Conservation (phyloP, 257 asterid species). For the Pogostemon cablin region DNA sequence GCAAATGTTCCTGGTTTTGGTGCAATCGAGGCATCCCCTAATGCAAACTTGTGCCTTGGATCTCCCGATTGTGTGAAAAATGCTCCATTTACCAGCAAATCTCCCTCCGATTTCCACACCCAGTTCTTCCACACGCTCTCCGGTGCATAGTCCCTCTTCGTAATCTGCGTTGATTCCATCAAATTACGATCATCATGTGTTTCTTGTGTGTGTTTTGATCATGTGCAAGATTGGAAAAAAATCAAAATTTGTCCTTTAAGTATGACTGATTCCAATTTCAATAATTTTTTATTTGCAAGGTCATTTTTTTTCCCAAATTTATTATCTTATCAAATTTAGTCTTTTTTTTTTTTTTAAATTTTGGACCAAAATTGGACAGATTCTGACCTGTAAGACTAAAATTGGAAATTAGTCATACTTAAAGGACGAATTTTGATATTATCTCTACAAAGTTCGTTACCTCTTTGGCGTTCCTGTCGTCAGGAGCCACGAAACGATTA, state of each 20-base stretch:
- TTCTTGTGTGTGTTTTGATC: not conserved
- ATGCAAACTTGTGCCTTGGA: slow-evolving; percentile 42
- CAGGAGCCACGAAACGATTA: slow-evolving; percentile 57
- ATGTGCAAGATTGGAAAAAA: too few species aligned
- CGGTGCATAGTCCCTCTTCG: slow-evolving; percentile 64
- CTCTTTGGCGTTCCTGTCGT: slow-evolving; percentile 59
- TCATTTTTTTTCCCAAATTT: too few species aligned
- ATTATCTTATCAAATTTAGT: too few species aligned
- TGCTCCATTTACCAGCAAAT: slow-evolving; percentile 70
- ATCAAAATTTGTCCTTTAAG: too few species aligned
- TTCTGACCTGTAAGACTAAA: too few species aligned
- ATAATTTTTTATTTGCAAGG: too few species aligned
- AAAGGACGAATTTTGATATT: too few species aligned
- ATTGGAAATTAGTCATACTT: too few species aligned
- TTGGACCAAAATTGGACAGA: too few species aligned
- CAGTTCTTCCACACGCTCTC: slow-evolving; percentile 72
- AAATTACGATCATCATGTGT: not conserved
- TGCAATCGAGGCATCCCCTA: slow-evolving; percentile 35
- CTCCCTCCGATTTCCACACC: slow-evolving; percentile 84
- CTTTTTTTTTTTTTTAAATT: too few species aligned
- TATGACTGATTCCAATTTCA: too few species aligned
- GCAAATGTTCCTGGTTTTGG: slow-evolving; percentile 58
- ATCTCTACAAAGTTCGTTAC: slow-evolving; percentile 24
- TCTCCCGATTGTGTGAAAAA: slow-evolving; percentile 74
- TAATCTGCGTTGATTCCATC: slow-evolving; percentile 46